Evolutionary conservation across 208 protist species (phyloP), one percentile per base, ranked within the genome.

Genomic region (Leptomonas seymouri): DNA sequence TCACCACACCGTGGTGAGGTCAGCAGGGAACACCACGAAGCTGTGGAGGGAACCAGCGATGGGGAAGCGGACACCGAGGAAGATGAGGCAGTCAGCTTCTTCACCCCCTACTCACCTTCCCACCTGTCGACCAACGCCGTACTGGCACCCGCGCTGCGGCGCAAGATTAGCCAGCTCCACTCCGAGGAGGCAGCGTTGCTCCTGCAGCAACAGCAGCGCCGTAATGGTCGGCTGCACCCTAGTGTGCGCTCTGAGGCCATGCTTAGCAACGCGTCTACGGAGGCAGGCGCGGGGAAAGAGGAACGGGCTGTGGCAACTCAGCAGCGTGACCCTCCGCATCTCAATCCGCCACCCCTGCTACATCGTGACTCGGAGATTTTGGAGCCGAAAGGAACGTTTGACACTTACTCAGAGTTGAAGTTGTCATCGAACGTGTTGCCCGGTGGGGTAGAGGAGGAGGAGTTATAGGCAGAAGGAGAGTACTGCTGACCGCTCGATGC

Each of bases 321-420:
- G 18, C 36, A 25, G 27, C 57, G n/a, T 4, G 44, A 42, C 3
- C 23, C 51, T 18, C 4, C 41, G 45, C n/a, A n/a, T n/a, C n/a
- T n/a, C n/a, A n/a, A n/a, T n/a, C n/a, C n/a, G n/a, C n/a, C n/a
- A n/a, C 28, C 25, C 25, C 39, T 30, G 8, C 25, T 20, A n/a
- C 50, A 18, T 31, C 15, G 28, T 31, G 46, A 63, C 48, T 25
- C 41, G 3, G 56, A 67, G 11, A 30, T 15, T 31, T 51, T 30
- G 1, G 54, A 34, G 18, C 66, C 60, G 41, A 20, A 21, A 25
- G 75, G 74, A 20, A 87, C 75, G 15, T 87, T 82, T 46, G 82
- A 87, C 57, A 87, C 82, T 14, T 87, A 64, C 58, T 73, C 78
- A 28, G 74, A 84, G 41, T 75, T 87, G 62, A 59, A 55, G 25